Conservation (phyloP, 208 protist species). For the Leishmania amazonensis region DNA sequence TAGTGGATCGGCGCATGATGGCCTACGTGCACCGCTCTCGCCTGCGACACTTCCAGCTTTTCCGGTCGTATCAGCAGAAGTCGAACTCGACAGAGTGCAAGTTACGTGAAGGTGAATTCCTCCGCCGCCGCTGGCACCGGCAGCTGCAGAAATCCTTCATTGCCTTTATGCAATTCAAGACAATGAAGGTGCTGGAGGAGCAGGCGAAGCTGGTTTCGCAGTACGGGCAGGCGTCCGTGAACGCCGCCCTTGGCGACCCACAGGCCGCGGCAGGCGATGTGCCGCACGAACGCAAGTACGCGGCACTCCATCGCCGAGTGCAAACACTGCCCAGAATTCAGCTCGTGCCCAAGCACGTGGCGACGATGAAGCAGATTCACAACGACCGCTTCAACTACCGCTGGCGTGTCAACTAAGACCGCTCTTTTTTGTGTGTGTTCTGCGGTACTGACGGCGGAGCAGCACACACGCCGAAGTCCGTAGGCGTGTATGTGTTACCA, state of each 20-base stretch:
- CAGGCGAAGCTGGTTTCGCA: slow-evolving; percentile 83
- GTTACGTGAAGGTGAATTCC: slow-evolving; percentile 85
- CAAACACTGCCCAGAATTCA: slow-evolving; percentile 67
- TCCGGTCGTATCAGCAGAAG: slow-evolving; percentile 91
- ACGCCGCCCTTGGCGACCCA: slow-evolving; percentile 81
- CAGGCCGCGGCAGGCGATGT: slow-evolving; percentile 25
- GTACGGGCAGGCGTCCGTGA: slow-evolving; percentile 88
- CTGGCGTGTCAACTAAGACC: slow-evolving; percentile 82
- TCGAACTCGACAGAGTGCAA: slow-evolving; percentile 87
- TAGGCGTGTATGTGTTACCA: not conserved
- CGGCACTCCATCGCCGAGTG: slow-evolving; percentile 59
- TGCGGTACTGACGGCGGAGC: not conserved
- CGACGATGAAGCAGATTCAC: slow-evolving; percentile 93
- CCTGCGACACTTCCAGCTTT: slow-evolving; percentile 86
- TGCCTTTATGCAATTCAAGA: slow-evolving; percentile 91
- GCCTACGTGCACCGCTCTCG: slow-evolving; percentile 86
- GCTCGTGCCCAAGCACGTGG: slow-evolving; percentile 85
- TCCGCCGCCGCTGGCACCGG: slow-evolving; percentile 82
- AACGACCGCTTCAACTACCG: slow-evolving; percentile 92
- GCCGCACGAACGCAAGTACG: slow-evolving; percentile 50
- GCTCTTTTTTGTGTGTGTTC: not conserved
- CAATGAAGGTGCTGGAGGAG: slow-evolving; percentile 91
- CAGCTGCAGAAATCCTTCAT: slow-evolving; percentile 90
- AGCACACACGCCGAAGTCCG: not conserved
- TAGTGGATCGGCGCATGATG: slow-evolving; percentile 89